Evolutionary conservation across 768 basidiomycete genomes (phyloP).

Genomic region (Tylopilus subfusipes): DNA sequence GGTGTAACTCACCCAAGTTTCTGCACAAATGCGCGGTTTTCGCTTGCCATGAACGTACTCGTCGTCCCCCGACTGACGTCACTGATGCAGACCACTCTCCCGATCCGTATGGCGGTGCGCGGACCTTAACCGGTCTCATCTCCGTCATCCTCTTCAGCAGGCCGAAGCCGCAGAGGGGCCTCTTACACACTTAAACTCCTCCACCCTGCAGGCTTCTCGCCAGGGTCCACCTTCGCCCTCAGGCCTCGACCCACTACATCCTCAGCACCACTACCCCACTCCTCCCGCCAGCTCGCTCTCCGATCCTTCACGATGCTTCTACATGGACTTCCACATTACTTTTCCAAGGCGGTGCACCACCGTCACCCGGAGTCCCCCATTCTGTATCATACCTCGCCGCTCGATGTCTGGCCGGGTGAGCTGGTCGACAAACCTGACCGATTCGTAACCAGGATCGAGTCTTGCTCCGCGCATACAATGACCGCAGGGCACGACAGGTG

Average conservation of each 20-base stretch:
- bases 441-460: constrained; percentile 8
- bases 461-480: constrained; percentile 4
- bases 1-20: no score
- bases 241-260: no score
- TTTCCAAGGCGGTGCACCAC: constrained; percentile 10
- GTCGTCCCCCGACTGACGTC: no score
- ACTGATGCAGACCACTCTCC: neutral
- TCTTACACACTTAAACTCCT: no score
- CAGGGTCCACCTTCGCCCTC: neutral
- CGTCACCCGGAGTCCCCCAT: neutral
- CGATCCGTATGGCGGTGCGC: neutral
- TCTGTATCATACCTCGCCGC: constrained; percentile 4
- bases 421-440: neutral
- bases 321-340: neutral
- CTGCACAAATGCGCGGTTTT: no score
- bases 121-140: neutral
- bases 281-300: neutral
- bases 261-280: no score
- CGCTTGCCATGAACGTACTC: no score
- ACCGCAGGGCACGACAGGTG: neutral
- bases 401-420: constrained; percentile 7
- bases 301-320: neutral
- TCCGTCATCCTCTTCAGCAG: neutral
- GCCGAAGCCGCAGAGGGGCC: no score
- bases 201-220: no score